phyloP scores from a whole-genome alignment of 2,329 filamentous ascomycete species.

The Hortaea werneckii region DNA sequence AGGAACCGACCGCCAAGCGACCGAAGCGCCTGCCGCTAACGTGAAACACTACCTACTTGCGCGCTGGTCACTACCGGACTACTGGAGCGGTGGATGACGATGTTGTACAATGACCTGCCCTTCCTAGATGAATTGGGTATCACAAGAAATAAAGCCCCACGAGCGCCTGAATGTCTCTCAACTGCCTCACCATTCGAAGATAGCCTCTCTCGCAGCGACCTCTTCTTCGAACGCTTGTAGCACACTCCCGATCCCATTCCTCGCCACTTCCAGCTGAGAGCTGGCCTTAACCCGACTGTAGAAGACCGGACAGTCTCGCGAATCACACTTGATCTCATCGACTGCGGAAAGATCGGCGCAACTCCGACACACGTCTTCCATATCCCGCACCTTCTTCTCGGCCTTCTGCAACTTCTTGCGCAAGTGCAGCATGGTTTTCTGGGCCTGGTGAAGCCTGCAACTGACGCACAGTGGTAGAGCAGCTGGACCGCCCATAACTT shows the following conservation, averaged over 20 bases:
- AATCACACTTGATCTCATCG: conserved; percentile 79
- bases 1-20: too few relatives aligned
- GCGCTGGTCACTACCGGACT: too few relatives aligned
- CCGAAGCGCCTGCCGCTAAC: too few relatives aligned
- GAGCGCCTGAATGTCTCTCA: too few relatives aligned
- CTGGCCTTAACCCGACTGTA: conserved; percentile 63
- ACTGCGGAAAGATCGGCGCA: conserved; percentile 64
- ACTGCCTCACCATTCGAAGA: too few relatives aligned
- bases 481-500: conserved; percentile 7
- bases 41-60: too few relatives aligned
- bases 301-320: conserved; percentile 85
- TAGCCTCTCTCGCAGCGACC: background rate
- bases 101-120: too few relatives aligned
- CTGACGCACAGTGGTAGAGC: conserved; percentile 44
- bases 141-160: too few relatives aligned
- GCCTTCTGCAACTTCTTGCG: conserved; percentile 50
- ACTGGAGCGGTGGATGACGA: too few relatives aligned
- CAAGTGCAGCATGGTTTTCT: conserved; percentile 56
- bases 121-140: too few relatives aligned
- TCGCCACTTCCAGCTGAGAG: conserved; percentile 34
- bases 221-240: background rate
- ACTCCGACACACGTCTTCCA: conserved; percentile 65
- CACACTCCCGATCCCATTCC: conserved; percentile 30
- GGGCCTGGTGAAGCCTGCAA: conserved; percentile 43
- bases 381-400: conserved; percentile 53